Base-by-base conservation (phyloP, 108 stramenopile species). In the Schizochytrium sp. region DNA sequence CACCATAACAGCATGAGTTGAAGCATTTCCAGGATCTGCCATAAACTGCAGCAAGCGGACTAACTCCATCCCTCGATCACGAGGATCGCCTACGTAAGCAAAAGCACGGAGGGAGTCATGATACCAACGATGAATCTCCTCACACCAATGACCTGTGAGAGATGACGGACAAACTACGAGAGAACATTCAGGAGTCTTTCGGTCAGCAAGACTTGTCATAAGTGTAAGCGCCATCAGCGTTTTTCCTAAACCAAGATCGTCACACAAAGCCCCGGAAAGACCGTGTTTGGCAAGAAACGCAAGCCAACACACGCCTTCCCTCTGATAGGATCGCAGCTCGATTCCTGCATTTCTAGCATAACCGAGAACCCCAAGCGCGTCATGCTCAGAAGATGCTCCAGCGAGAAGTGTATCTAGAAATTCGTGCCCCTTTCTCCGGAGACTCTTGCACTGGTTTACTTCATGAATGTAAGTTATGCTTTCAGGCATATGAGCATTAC, bases 191-290 rank as follows among this genome's bases (percentile, higher is more conserved):
- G 72, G 72, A 42, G 45, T 13, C 45, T 19, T 38, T 5, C 28
- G 50, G 8, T 5, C 40, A 19, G 72, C 47, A 57, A 87, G 57
- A 42, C 57, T 12, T 4, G 56, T 40, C 38, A 87, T 15, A 0
- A 59, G 57, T 28, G 87, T 59, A 5, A 87, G 56, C 28, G 87
- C 87, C 87, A 59, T 87, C 40, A 87, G 87, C 19, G 87, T 87
- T n/a, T 87, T 87, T 1, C 87, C 87, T 19, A 87, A 58, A n/a
- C 87, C 87, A 10, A 87, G 56, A 41, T 87, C 87, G 42, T 87
- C 87, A 28, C 76, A 83, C 5, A 83, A 53, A 5, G 76, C 76
- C 5, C 50, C 76, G 47, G 28, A 83, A 28, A 83, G 76, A 8
- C 76, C 76, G 53, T 83, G 53, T 53, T 83, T 8, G 28, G 76